phyloP scores from a whole-genome alignment of 148 eudicot genomes.

The Beta vulgaris region DNA sequence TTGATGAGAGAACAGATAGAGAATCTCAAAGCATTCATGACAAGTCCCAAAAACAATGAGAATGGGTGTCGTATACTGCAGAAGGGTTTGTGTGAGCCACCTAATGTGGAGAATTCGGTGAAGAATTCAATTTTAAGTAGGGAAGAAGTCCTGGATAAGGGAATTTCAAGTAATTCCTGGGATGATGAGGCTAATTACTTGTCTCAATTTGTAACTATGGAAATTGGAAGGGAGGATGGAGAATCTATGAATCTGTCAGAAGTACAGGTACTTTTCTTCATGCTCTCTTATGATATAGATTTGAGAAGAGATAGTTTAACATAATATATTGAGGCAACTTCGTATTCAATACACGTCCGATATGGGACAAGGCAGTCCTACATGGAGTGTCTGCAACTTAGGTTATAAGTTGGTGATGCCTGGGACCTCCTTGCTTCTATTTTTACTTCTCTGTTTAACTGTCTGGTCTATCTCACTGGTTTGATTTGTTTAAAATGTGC shows the following conservation, averaged over 20 bases:
- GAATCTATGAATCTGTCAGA: slow-evolving; percentile 19
- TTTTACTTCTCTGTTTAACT: not conserved
- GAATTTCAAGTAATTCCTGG: slow-evolving; percentile 16
- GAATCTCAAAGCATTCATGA: slow-evolving; percentile 35
- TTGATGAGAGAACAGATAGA: slow-evolving; percentile 42
- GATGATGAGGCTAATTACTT: slow-evolving; percentile 14
- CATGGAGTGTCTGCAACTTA: not conserved
- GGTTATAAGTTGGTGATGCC: not conserved
- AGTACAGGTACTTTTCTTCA: slow-evolving; percentile 41
- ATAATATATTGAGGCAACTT: not conserved
- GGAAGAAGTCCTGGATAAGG: slow-evolving; percentile 15
- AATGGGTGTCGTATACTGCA: slow-evolving; percentile 23
- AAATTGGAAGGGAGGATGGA: slow-evolving; percentile 11
- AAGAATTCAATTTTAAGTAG: slow-evolving; percentile 19
- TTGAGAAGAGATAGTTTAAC: not conserved
- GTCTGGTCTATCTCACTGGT: not conserved
- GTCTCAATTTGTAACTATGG: slow-evolving; percentile 1
- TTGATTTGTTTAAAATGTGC: not conserved
- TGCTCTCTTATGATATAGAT: not conserved
- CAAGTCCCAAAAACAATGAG: slow-evolving; percentile 24
- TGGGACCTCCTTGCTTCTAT: not conserved
- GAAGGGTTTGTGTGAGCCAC: slow-evolving; percentile 15
- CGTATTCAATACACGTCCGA: not conserved
- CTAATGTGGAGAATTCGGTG: slow-evolving; percentile 9
- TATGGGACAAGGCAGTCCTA: not conserved